Conservation (phyloP, 139 green algal species). For the Closterium sp. region DNA sequence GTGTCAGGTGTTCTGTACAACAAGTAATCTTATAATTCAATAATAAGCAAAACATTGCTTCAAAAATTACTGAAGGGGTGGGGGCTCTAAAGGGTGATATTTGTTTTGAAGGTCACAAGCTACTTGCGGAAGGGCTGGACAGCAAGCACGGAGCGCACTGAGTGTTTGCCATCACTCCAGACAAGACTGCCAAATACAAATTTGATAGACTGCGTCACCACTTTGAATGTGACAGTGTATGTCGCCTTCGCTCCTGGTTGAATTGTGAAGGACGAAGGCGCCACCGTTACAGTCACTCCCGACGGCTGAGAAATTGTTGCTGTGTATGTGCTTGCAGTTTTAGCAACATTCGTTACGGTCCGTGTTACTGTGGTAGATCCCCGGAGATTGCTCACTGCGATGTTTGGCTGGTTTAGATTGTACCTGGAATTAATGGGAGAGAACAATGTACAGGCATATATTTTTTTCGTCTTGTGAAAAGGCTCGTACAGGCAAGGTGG, state of each 20-base stretch:
- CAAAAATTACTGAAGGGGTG: too few relatives aligned
- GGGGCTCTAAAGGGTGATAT: not conserved
- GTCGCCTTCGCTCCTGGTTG: not conserved
- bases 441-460: not conserved
- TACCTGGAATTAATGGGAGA: not conserved
- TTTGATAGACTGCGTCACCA: not conserved
- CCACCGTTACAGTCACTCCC: not conserved
- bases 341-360: not conserved
- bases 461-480: too few relatives aligned
- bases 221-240: not conserved
- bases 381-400: not conserved
- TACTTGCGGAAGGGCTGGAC: not conserved
- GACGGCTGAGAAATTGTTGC: not conserved
- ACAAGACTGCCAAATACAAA: not conserved
- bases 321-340: not conserved
- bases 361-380: not conserved
- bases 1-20: too few relatives aligned
- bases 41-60: too few relatives aligned
- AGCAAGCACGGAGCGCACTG: conserved; percentile 1
- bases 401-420: not conserved
- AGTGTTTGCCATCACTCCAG: not conserved
- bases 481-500: too few relatives aligned
- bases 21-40: too few relatives aligned
- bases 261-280: conserved; percentile 1
- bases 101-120: not conserved